These are phyloP conservation scores for Aspergillus latus DNA, from an alignment of 2,329 filamentous ascomycete species.

Conservation along the genomic window DNA sequence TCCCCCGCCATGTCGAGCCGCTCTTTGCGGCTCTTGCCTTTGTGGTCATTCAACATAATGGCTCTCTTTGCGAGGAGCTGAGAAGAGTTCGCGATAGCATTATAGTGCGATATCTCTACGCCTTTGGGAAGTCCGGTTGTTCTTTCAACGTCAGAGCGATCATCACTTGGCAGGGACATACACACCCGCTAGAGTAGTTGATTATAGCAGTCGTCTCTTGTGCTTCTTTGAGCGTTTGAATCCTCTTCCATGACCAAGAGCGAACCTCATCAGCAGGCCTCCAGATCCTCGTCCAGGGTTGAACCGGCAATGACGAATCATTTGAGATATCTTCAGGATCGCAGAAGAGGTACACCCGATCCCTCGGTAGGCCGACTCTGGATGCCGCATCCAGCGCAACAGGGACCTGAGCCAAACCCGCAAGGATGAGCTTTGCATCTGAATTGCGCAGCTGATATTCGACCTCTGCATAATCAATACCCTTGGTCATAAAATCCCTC, in stretches of 20 bases:
- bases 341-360: slow-evolving; percentile 7
- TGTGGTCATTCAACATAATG: neutral
- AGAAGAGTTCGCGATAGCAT: slow-evolving; percentile 7
- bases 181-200: slow-evolving; percentile 14
- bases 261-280: neutral
- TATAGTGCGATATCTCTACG: slow-evolving; percentile 15
- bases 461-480: neutral
- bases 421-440: slow-evolving; percentile 8
- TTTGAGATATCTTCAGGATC: neutral
- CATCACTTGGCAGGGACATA: neutral
- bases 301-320: neutral
- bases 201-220: slow-evolving; percentile 6
- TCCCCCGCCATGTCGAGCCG: slow-evolving; percentile 8
- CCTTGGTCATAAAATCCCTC: neutral
- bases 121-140: slow-evolving; percentile 14
- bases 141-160: neutral
- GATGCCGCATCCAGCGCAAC: slow-evolving; percentile 4
- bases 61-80: slow-evolving; percentile 8
- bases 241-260: slow-evolving; percentile 7
- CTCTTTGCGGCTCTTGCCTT: neutral
- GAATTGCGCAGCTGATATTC: slow-evolving; percentile 13
- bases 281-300: slow-evolving; percentile 9
- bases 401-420: neutral
- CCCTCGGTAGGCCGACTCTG: neutral
- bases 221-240: slow-evolving; percentile 1